Evolutionary conservation across 192 early-diverging fungal genomes (phyloP).

Genomic region (Entomortierella parvispora): DNA sequence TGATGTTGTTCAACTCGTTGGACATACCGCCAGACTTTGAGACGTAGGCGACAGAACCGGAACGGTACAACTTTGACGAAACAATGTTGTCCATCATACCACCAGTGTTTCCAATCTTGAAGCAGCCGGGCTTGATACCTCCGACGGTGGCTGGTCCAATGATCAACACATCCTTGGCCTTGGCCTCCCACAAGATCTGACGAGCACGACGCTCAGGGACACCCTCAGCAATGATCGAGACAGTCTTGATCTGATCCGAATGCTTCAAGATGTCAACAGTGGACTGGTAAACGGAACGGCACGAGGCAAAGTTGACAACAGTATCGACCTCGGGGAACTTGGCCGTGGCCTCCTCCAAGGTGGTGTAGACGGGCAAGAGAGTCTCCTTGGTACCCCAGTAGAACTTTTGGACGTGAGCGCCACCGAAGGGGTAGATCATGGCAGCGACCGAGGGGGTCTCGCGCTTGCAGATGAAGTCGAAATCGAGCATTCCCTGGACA

Average conservation of each 20-base stretch:
- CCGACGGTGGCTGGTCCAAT: constrained; percentile 98
- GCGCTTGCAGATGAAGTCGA: constrained; percentile 98
- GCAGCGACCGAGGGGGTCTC: constrained; percentile 91
- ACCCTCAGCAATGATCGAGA: constrained; percentile 98
- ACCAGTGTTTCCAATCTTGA: constrained; percentile 99
- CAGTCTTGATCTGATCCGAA: constrained; percentile 84
- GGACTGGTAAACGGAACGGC: constrained; percentile 90
- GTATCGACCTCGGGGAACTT: constrained; percentile 94
- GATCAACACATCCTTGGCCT: constrained; percentile 80
- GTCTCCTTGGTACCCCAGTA: constrained; percentile 99
- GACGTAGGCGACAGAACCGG: constrained; percentile 96
- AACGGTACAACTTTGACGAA: constrained; percentile 94
- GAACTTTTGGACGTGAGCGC: constrained; percentile 98
- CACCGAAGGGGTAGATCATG: constrained; percentile 99
- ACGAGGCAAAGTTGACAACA: constrained; percentile 98
- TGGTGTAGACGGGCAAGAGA: constrained; percentile 90
- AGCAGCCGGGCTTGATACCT: constrained; percentile 98
- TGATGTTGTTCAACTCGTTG: constrained; percentile 99
- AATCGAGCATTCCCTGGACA: constrained; percentile 99
- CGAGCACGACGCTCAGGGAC: constrained; percentile 96
- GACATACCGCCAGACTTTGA: constrained; percentile 99
- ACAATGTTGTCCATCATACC: constrained; percentile 99
- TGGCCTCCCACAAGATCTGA: constrained; percentile 86
- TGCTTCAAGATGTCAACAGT: constrained; percentile 86
- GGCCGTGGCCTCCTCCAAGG: constrained; percentile 79